These are phyloP conservation scores for Ustilago curta DNA, from an alignment of 1,284 basidiomycete species.

Conservation along the genomic window DNA sequence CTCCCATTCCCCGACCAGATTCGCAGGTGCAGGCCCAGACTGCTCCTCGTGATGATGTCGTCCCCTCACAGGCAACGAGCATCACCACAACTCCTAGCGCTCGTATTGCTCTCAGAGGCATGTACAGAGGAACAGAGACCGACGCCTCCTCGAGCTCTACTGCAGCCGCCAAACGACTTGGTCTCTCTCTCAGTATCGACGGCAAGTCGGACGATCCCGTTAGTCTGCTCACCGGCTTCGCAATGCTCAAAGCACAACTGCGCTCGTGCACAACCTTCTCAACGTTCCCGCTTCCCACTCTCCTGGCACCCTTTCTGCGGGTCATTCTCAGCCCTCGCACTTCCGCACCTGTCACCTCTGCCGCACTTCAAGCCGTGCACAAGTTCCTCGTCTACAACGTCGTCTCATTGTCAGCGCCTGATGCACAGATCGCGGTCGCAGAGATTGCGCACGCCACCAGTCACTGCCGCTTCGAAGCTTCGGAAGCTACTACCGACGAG, in stretches of 20 bases:
- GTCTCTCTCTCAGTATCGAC: constrained; percentile 26
- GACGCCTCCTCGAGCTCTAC: constrained; percentile 27
- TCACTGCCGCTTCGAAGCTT: constrained; percentile 97
- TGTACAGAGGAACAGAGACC: constrained; percentile 26
- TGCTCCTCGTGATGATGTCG: background rate
- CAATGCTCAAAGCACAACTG: constrained; percentile 83
- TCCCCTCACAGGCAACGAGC: background rate
- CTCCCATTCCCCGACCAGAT: constrained; percentile 16
- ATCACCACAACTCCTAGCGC: constrained; percentile 15
- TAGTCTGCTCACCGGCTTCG: constrained; percentile 84
- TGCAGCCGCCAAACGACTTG: constrained; percentile 28
- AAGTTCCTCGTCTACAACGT: constrained; percentile 84
- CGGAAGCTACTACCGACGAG: constrained; percentile 85
- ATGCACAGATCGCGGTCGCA: constrained; percentile 74
- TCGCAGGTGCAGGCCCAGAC: constrained; percentile 10
- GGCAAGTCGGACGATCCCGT: constrained; percentile 47
- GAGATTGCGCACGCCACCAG: constrained; percentile 90
- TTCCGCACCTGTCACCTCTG: constrained; percentile 92
- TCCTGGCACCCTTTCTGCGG: constrained; percentile 78
- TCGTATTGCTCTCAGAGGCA: constrained; percentile 34
- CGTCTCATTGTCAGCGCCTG: constrained; percentile 72
- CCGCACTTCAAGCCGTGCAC: constrained; percentile 87
- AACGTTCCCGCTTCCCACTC: constrained; percentile 53
- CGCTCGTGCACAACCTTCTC: constrained; percentile 38
- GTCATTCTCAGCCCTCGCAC: constrained; percentile 92